Evolutionary conservation across 202 grass and related monocot genomes (phyloP), one percentile per base, ranked within the genome.

Genomic region (Panicum virgatum): DNA sequence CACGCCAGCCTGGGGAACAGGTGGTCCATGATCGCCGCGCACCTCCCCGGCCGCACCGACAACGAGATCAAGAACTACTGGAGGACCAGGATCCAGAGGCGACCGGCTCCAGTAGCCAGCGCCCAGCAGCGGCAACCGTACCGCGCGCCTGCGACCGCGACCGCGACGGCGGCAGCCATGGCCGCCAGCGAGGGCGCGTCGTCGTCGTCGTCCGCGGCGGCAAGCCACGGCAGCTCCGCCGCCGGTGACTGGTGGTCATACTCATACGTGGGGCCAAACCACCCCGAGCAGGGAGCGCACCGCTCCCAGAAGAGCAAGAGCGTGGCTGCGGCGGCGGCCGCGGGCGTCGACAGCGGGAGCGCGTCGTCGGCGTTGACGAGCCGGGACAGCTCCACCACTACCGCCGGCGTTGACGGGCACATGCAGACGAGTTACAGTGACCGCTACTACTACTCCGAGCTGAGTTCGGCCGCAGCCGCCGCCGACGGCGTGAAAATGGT

Each of bases 11-110:
- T 69, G 82, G 89, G 89, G 18, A 91, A 91, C 73, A 91, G 50
- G 45, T 90, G 88, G 88, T 83, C 84, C 27, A 83, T 71, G 80
- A 90, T 87, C 69, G 80, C 88, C 44, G 76, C 70, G 84, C 80
- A 87, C 73, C 84, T 90, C 53, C 88, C 88, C 26, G 88, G 84
- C 34, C 62, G 88, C 36, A 90, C 88, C 12, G 88, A 90, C 76
- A 90, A 90, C 84, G 88, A 90, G 76, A 66, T 90, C 75, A 90
- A 90, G 84, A 90, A 90, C 75, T 87, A 87, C 69, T 90, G 88
- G 88, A 80, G 88, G 69, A 87, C 88, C 60, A 80, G 80, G 84
- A 57, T 87, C 68, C 84, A 90, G 44, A 90, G 15, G 75, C 75
- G 60, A 15, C 67, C 3, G 14, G 18, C 32, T n/a, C n/a, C n/a